Base-by-base conservation (phyloP, 2,329 filamentous ascomycete species). In the Alternaria panax region DNA sequence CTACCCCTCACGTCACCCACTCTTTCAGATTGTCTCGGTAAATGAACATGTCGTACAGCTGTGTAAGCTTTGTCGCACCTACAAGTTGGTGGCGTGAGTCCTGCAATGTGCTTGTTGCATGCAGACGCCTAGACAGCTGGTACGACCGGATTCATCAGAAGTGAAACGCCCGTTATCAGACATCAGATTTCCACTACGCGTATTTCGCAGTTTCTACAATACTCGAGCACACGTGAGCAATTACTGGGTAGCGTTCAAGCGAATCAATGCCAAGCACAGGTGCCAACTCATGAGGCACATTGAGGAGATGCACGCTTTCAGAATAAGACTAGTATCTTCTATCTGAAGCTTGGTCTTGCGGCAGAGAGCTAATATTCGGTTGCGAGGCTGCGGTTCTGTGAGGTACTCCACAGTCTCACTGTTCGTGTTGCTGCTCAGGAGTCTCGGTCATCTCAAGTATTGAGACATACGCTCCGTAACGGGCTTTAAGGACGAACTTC, bases 51-150 rank as follows among this genome's bases (percentile, higher is more conserved):
- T 63, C 20, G 9, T 18, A 56, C 42, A 24, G 16, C 22, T 18
- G 34, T n/a, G 28, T 53, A 59, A 30, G 45, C 11, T 42, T 24
- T 12, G 50, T 57, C 24, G 30, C 42, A 54, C 50, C 4, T 24
- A 41, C 24, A 5, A 20, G 5, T 30, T 22, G 20, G 34, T 52
- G 53, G 50, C 41, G 54, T 40, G n/a, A 43, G 45, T 41, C 30
- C 41, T 36, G 5, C 5, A 2, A 18, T 28, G 11, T n/a, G 25
- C 12, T 25, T 22, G 14, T 42, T 50, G 14, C 14, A 48, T 28
- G 32, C 28, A 12, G 38, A 24, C 14, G 28, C 12, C 48, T 14
- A 43, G 18, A 30, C 22, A 38, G 5, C 7, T 22, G n/a, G 52
- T 50, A 32, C 20, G 4, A 43, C 34, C n/a, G 5, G 24, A 9